A percentile compares a stretch with the other conserved stretches of the same genome.
Conservation (phyloP, 495 filamentous ascomycete genomes). For the Xylaria curta region DNA sequence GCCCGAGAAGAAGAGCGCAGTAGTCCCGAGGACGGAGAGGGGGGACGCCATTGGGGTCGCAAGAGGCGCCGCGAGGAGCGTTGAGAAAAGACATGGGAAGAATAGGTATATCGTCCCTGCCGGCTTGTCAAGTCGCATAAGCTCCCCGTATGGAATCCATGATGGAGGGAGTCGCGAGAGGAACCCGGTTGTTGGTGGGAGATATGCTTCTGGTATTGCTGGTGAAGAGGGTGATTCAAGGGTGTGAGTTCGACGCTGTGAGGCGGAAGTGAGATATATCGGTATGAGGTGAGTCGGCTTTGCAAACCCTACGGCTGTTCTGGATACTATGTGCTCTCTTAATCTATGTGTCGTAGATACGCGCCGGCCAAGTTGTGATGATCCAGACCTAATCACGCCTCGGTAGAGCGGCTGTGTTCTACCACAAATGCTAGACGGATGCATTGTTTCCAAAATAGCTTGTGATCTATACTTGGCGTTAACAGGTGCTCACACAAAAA, state of each 20-base stretch:
- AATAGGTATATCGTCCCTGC: conserved; percentile 94
- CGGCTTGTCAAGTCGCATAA: conserved; percentile 92
- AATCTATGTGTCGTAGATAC: conserved; percentile 7
- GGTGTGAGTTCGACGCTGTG: conserved; percentile 30
- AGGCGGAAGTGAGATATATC: conserved; percentile 2
- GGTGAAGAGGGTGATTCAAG: conserved; percentile 34
- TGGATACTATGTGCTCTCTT: neutral
- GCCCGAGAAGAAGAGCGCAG: conserved; percentile 81
- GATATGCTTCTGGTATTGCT: conserved; percentile 53
- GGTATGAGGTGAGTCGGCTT: conserved; percentile 34
- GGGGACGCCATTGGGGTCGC: conserved; percentile 64
- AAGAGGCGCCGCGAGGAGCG: conserved; percentile 70
- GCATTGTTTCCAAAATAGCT: conserved; percentile 6
- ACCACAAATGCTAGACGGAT: conserved; percentile 9
- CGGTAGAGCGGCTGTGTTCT: conserved; percentile 15
- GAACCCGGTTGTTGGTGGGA: conserved; percentile 74
- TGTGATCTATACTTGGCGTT: neutral
- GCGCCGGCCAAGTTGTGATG: conserved; percentile 2
- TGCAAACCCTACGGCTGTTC: conserved; percentile 31
- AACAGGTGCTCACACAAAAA: neutral
- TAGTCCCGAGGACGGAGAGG: conserved; percentile 64
- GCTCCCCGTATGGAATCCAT: conserved; percentile 91
- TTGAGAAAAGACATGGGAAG: conserved; percentile 93
- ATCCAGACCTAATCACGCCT: neutral
- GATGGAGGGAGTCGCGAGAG: conserved; percentile 75